Percentiles rank a stretch among this genome's conserved stretches.
Conservation (phyloP, 2,329 filamentous ascomycete genomes). For the Botrytis fabae region DNA sequence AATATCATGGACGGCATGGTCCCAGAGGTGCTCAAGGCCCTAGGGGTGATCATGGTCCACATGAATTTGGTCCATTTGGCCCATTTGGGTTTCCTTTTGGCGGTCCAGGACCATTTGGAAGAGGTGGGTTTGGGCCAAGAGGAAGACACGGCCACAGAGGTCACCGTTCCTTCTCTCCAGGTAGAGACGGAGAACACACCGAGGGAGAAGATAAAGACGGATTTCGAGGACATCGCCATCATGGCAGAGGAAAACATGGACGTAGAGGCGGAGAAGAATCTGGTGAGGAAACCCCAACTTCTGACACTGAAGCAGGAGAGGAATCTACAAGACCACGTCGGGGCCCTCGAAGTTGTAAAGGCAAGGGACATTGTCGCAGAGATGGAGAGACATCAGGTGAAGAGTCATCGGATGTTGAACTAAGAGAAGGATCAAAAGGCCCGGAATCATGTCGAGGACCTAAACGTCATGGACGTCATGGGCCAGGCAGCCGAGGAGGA, state of each 20-base stretch:
- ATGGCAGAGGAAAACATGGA: slow-evolving; percentile 29
- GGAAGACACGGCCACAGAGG: slow-evolving; percentile 31
- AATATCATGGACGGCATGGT: slow-evolving; percentile 28
- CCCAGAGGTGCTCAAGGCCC: neutral
- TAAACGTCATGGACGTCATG: slow-evolving; percentile 25
- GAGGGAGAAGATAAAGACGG: slow-evolving; percentile 27
- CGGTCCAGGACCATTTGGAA: slow-evolving; percentile 17
- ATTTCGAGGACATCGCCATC: slow-evolving; percentile 42
- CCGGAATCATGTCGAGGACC: slow-evolving; percentile 23
- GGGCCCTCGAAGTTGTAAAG: slow-evolving; percentile 8
- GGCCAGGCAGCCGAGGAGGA: slow-evolving; percentile 29
- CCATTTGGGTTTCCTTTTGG: slow-evolving; percentile 19
- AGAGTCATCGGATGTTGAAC: slow-evolving; percentile 22
- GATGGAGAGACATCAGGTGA: slow-evolving; percentile 6
- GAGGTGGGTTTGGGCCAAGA: slow-evolving; percentile 27
- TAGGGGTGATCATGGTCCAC: neutral
- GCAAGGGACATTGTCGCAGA: neutral
- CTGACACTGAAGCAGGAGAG: slow-evolving; percentile 16
- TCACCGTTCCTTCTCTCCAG: slow-evolving; percentile 28
- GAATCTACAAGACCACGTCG: slow-evolving; percentile 6
- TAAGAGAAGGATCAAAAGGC: slow-evolving; percentile 22
- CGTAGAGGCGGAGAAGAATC: slow-evolving; percentile 13
- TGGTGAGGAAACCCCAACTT: slow-evolving; percentile 23
- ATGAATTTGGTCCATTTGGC: neutral
- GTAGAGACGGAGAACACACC: slow-evolving; percentile 30